Evolutionary conservation across 1,284 basidiomycete species (phyloP).

Genomic region (Sporisorium graminicola): DNA sequence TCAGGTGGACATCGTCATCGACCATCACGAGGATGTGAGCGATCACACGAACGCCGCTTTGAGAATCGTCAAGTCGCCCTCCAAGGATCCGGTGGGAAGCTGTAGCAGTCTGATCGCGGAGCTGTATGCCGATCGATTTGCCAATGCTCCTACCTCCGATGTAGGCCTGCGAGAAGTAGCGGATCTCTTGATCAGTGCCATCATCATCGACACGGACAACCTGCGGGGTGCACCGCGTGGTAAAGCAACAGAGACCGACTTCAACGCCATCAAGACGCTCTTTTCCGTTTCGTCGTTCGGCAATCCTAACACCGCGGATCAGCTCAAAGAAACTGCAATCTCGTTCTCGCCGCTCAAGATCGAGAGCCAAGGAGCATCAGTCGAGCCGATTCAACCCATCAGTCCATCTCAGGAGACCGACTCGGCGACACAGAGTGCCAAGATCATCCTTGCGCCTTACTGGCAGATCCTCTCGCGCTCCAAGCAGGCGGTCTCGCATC

Average conservation of each 20-base stretch:
- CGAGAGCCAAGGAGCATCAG: background rate
- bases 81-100: conserved; percentile 55
- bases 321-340: conserved; percentile 26
- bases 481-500: conserved; percentile 79
- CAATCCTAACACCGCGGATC: conserved; percentile 19
- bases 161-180: conserved; percentile 45
- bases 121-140: conserved; percentile 42
- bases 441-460: conserved; percentile 70
- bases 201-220: conserved; percentile 68
- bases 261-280: conserved; percentile 49
- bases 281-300: conserved; percentile 53
- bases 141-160: conserved; percentile 17
- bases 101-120: conserved; percentile 52
- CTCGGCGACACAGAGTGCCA: conserved; percentile 34
- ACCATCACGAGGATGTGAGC: conserved; percentile 91
- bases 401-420: conserved; percentile 37
- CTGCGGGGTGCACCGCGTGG: conserved; percentile 50
- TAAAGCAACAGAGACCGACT: conserved; percentile 55
- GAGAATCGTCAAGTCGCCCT: conserved; percentile 56
- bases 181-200: conserved; percentile 70
- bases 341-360: conserved; percentile 32
- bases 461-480: conserved; percentile 74
- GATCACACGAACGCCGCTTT: conserved; percentile 72
- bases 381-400: conserved; percentile 36
- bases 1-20: conserved; percentile 82